phyloP scores from a whole-genome alignment of 164 flowering plant genomes.

The Protea cynaroides region DNA sequence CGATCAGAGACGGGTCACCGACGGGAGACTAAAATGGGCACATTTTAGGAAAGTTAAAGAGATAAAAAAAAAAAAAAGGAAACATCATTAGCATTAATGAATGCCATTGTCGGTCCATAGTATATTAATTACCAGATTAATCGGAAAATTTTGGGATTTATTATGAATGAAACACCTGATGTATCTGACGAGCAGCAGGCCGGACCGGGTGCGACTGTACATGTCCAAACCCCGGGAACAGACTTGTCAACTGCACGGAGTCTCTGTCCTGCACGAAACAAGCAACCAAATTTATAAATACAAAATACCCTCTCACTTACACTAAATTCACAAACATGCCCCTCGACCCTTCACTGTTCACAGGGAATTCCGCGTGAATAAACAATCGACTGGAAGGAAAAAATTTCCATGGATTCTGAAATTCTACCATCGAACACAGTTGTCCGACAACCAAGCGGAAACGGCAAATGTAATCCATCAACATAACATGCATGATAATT shows the following conservation, averaged over 20 bases:
- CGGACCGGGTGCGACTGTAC: conserved; percentile 36
- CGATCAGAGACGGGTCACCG: no score
- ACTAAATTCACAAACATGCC: conserved; percentile 4
- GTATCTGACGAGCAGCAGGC: conserved; percentile 40
- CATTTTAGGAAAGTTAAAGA: no score
- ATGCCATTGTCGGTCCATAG: no score
- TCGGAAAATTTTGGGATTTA: no score
- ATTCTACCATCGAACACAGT: neutral
- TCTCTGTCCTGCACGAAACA: conserved; percentile 24
- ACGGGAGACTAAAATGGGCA: no score
- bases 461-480: neutral
- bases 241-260: conserved; percentile 20
- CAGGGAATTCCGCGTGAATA: neutral
- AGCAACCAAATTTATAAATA: neutral
- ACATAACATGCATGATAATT: neutral
- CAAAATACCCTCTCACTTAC: neutral
- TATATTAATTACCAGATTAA: no score
- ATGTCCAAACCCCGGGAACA: conserved; percentile 62
- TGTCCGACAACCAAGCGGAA: neutral
- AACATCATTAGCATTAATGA: no score
- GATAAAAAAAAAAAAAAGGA: no score
- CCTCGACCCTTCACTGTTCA: neutral
- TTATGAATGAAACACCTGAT: conserved; percentile 26
- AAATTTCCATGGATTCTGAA: neutral
- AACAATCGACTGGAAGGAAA: neutral